These are phyloP conservation scores for Anisodus tanguticus DNA, from an alignment of 257 asterid species.

Conservation along the genomic window DNA sequence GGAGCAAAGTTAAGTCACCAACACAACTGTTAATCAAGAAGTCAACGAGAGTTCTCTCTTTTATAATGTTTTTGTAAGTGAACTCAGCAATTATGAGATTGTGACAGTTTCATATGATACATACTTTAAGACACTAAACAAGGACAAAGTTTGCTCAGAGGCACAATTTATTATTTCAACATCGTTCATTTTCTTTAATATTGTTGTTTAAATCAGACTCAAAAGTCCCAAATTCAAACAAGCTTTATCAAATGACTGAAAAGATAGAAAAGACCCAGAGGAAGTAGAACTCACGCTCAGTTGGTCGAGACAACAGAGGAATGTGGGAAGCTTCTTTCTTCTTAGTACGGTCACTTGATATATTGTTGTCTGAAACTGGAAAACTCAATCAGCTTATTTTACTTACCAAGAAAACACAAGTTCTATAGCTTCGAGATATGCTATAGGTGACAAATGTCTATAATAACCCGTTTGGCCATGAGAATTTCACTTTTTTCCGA, in stretches of 20 bases:
- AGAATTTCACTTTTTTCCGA: no score
- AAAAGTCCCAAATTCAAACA: neutral
- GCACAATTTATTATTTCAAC: neutral
- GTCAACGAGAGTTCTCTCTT: neutral
- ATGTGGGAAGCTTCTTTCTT: conserved; percentile 67
- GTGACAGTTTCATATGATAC: neutral
- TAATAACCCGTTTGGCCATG: neutral
- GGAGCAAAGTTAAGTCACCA: neutral
- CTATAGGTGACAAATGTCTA: conserved; percentile 20
- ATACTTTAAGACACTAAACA: neutral
- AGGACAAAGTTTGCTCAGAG: neutral
- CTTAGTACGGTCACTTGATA: conserved; percentile 46
- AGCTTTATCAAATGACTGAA: neutral
- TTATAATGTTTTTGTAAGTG: no score
- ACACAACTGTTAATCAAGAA: neutral
- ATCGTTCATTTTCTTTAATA: neutral
- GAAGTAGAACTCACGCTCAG: conserved; percentile 77
- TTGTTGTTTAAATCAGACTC: neutral
- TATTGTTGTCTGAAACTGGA: conserved; percentile 55
- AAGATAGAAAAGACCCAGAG: neutral
- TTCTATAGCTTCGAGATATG: neutral
- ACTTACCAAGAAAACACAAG: conserved; percentile 3
- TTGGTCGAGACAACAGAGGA: conserved; percentile 70
- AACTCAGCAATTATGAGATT: no score
- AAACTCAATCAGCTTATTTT: conserved; percentile 27